Conservation (phyloP, 208 protist species). For the Tetramitus jugosus region DNA sequence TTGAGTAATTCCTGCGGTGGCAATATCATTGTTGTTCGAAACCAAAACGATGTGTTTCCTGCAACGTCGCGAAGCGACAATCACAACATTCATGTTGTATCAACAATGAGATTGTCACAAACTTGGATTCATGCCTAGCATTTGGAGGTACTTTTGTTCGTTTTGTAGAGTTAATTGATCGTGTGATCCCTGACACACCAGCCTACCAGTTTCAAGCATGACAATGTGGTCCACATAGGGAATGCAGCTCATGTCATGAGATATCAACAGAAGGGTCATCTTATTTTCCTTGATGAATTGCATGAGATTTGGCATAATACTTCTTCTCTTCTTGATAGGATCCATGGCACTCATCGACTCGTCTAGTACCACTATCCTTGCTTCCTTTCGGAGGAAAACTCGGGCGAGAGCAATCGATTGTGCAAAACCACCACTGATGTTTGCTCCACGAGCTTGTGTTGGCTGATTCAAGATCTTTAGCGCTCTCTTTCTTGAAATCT, state of each 20-base stretch:
- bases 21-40: no score
- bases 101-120: no score
- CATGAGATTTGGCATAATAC: conserved; percentile 18
- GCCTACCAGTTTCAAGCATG: neutral
- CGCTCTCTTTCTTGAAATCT: neutral
- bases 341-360: conserved; percentile 21
- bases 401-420: conserved; percentile 23
- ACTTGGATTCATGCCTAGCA: no score
- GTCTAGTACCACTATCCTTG: conserved; percentile 22
- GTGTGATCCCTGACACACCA: conserved; percentile 7
- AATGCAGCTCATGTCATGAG: conserved; percentile 15
- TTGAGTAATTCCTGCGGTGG: no score
- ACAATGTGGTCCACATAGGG: neutral
- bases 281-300: neutral
- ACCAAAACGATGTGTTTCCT: no score
- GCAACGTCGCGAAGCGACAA: no score
- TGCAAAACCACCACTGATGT: conserved; percentile 24
- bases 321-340: conserved; percentile 24
- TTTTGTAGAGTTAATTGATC: no score
- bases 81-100: no score
- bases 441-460: neutral
- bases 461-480: conserved; percentile 8
- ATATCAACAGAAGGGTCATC: conserved; percentile 3
- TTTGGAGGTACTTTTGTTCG: no score
- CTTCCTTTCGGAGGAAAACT: neutral